These are phyloP conservation scores for Prunus mira DNA, from an alignment of 306 rosid genomes.

Conservation along the genomic window DNA sequence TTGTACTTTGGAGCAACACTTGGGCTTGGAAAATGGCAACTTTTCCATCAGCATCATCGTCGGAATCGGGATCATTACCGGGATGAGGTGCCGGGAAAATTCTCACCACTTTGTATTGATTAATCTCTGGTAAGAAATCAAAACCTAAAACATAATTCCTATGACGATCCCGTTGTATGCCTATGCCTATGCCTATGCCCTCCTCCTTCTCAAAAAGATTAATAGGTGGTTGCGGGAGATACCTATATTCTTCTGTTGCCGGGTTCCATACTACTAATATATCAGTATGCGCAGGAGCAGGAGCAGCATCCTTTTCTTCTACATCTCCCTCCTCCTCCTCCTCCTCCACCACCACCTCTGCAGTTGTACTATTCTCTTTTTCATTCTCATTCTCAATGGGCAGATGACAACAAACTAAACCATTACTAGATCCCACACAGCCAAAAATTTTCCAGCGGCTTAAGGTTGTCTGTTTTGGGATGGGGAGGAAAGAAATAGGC, in stretches of 20 bases:
- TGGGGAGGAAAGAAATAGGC: not conserved
- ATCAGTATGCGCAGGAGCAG: too few species aligned
- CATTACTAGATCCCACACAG: not conserved
- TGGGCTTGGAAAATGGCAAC: not conserved
- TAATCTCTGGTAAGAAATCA: not conserved
- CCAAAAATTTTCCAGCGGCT: too few species aligned
- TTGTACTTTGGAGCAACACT: not conserved
- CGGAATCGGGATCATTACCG: not conserved
- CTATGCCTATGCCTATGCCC: too few species aligned
- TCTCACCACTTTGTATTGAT: not conserved
- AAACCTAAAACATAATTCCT: not conserved
- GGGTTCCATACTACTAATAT: slow-evolving; percentile 1
- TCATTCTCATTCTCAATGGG: not conserved
- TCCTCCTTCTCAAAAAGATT: not conserved
- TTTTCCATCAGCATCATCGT: not conserved
- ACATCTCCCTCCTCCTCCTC: too few species aligned
- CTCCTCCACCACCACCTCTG: too few species aligned
- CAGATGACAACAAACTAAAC: not conserved
- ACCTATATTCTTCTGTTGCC: not conserved
- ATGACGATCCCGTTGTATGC: too few species aligned
- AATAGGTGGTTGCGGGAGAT: not conserved
- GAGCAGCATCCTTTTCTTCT: too few species aligned
- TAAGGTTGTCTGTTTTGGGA: not conserved
- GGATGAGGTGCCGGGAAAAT: not conserved
- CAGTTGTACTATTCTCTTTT: too few species aligned